A percentile compares a stretch with the other conserved stretches of the same genome.
phyloP scores from a whole-genome alignment of 495 filamentous ascomycete species.

The Talaromyces thailandensis region DNA sequence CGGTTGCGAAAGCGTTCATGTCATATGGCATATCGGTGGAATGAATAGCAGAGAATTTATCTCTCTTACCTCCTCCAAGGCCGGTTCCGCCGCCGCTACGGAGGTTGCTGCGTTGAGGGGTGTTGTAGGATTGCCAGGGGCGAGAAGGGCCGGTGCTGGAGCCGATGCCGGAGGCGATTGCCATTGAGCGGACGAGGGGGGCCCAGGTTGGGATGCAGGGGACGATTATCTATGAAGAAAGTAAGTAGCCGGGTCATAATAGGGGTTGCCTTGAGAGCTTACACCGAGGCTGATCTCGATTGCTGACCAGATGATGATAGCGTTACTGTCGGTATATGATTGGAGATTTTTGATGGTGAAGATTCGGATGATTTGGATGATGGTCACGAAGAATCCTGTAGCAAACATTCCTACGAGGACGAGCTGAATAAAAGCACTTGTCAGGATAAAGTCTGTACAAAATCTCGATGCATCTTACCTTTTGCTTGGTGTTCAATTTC shows the following conservation, averaged over 20 bases:
- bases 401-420: conserved; percentile 38
- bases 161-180: conserved; percentile 15
- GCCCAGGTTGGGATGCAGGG: conserved; percentile 41
- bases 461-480: conserved; percentile 7
- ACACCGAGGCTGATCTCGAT: conserved; percentile 43
- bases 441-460: too few relatives aligned
- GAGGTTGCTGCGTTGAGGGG: background rate
- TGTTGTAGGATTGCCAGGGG: background rate
- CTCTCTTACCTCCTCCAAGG: background rate
- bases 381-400: conserved; percentile 43
- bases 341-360: conserved; percentile 33
- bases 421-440: conserved; percentile 13
- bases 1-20: background rate
- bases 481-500: conserved; percentile 21
- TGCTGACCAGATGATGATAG: conserved; percentile 41
- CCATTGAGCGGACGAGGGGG: conserved; percentile 36
- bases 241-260: background rate
- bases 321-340: conserved; percentile 35
- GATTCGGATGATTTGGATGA: conserved; percentile 47
- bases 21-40: background rate
- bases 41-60: background rate
- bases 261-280: too few relatives aligned
- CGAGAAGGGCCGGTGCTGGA: background rate
- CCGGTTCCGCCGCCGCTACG: background rate
- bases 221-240: conserved; percentile 27